Evolutionary conservation across 352 stramenopile species (phyloP), one percentile per base, ranked within the genome.

Genomic region (Chrysophaeum taylorii): DNA sequence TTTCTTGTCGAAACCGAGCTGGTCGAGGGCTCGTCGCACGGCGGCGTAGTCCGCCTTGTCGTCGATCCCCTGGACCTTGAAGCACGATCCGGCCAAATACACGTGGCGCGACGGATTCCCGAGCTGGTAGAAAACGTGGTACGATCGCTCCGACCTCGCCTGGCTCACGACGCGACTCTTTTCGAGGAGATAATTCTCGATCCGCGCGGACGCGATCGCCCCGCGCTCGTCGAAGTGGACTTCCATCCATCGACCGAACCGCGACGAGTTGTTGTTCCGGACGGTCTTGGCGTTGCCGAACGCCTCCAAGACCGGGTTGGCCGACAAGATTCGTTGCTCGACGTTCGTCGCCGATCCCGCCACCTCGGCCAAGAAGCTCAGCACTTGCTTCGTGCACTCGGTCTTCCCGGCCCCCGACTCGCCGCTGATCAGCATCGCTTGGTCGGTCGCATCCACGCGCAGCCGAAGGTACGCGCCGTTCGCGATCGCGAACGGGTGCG

Each of bases 201-300:
- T 94, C 0, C 77, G 84, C 7, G 88, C 89, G 25, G 88, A 89
- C 37, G 87, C 82, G 5, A 96, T 78, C 35, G 71, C 74, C 29
- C 85, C 84, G 31, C 81, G 75, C 23, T 69, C 41, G 53, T 77
- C 86, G 76, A 98, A 98, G 69, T 94, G 84, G 73, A 98, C 89
- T 78, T 98, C 92, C 81, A 98, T 98, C 67, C 96, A 98, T 77
- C 97, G 97, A 63, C 93, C 94, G 74, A 98, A 98, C 14, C 94
- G 86, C 72, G 76, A 89, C 42, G 87, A 96, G 78, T 98, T 98
- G 80, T 97, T 90, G 79, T 98, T 98, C 15, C 94, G 85, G 52
- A 97, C 88, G 21, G 93, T 98, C 38, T 92, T 87, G 42, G 93
- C 92, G 76, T 98, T 98, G 62, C 93, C 93, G 76, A 98, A 98